Evolutionary conservation across 1,284 basidiomycete species (phyloP), one percentile per base, ranked within the genome.

Genomic region (Ceratobasidium sp.): DNA sequence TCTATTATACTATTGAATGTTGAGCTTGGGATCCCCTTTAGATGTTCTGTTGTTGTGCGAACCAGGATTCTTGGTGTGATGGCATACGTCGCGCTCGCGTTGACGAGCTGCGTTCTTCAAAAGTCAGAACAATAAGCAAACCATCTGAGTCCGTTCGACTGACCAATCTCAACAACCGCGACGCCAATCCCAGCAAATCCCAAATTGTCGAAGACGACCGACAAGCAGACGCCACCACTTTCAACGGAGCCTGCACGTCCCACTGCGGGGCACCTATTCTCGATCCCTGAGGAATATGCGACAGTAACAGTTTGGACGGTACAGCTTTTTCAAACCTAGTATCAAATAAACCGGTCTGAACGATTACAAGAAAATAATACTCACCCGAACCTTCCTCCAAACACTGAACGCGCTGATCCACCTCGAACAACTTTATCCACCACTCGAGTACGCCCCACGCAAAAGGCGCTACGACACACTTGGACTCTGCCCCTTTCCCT

Each of bases 341-440:
- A 54, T 73, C 42, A 73, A 62, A 61, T 20, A 40, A 65, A 65
- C 23, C 13, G 23, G 38, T 61, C 57, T 38, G 28, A 10, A 17
- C 10, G n/a, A 46, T 12, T 3, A 46, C 17, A 15, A 42, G 40
- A 13, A 15, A 38, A 46, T 13, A 44, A 33, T n/a, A 48, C 69
- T 23, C 26, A 73, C 69, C 66, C 13, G 50, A 52, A 68, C 48
- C 50, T 54, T 23, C 9, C 56, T 73, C 56, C 15, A 42, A 2
- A 59, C 15, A 44, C 17, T 54, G 44, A 33, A 52, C 20, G 15
- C 20, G 20, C 57, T 73, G 40, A 26, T 73, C 69, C 40, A 42
- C 20, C 42, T 73, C 69, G 20, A 73, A 73, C 28, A 73, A 33
- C 20, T 10, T 59, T 5, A 62, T 48, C 69, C 69, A 73, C 69